Conservation (phyloP, 1,284 basidiomycete genomes). For the Ganoderma multipileum region DNA sequence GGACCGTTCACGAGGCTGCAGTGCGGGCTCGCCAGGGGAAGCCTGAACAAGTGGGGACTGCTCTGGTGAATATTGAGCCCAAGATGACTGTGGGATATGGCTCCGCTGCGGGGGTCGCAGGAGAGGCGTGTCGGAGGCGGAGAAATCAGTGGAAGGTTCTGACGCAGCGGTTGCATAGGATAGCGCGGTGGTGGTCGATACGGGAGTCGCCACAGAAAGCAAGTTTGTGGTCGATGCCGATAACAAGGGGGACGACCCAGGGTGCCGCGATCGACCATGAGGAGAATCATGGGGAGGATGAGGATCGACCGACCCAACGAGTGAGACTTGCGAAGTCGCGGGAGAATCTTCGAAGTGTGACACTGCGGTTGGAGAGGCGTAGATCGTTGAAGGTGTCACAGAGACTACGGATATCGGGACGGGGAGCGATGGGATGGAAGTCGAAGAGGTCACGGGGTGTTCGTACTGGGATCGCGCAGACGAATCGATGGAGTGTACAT, state of each 20-base stretch:
- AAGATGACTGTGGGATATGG: conserved; percentile 19
- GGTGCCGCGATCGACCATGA: background rate
- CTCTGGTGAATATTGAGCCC: background rate
- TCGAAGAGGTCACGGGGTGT: conserved; percentile 7
- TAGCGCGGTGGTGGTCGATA: conserved; percentile 15
- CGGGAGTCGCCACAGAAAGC: conserved; percentile 8
- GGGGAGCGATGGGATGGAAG: conserved; percentile 7
- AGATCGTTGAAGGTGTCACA: conserved; percentile 15
- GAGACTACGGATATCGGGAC: conserved; percentile 2
- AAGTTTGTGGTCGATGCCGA: conserved; percentile 8
- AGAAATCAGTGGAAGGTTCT: conserved; percentile 20
- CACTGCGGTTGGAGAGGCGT: conserved; percentile 4
- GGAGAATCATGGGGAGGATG: conserved; percentile 3
- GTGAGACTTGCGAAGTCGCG: conserved; percentile 17
- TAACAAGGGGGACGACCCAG: conserved; percentile 10
- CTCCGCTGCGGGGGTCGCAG: conserved; percentile 24
- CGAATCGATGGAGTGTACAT: conserved; percentile 11
- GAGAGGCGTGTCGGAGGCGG: conserved; percentile 24
- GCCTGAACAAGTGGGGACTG: background rate
- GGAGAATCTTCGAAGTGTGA: conserved; percentile 11
- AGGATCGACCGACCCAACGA: conserved; percentile 13
- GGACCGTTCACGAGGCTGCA: conserved; percentile 15
- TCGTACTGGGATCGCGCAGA: conserved; percentile 10
- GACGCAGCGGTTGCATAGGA: conserved; percentile 17
- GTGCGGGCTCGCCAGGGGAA: background rate